Evolutionary conservation across 139 green algal genomes (phyloP).

Genomic region (Chlorella vulgaris): DNA sequence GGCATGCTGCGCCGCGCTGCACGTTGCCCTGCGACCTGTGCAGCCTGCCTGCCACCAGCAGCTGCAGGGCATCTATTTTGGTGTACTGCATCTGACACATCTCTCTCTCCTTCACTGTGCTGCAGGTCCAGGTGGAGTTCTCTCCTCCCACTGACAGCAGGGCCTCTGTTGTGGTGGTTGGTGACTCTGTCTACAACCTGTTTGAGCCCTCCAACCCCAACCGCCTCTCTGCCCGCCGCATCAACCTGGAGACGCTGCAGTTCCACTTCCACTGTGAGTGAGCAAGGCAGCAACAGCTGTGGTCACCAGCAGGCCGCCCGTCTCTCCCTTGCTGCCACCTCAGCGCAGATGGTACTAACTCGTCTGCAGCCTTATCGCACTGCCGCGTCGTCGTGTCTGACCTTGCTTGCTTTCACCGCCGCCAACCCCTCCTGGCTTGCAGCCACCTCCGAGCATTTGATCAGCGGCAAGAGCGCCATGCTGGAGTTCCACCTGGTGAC

Average conservation of each 20-base stretch:
- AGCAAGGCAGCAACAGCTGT: not conserved
- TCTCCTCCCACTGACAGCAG: not conserved
- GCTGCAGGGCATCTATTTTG: too few relatives aligned
- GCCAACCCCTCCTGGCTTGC: not conserved
- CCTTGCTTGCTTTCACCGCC: too few relatives aligned
- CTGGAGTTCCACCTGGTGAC: constrained; percentile 44
- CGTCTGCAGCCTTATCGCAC: too few relatives aligned
- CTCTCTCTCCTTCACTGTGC: not conserved
- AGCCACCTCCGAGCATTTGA: constrained; percentile 15
- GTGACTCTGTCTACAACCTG: not conserved
- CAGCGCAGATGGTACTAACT: too few relatives aligned
- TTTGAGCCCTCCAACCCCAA: not conserved
- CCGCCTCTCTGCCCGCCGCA: not conserved
- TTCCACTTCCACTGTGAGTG: constrained; percentile 44
- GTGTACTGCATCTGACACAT: too few relatives aligned
- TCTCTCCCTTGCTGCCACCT: too few relatives aligned
- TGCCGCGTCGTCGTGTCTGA: too few relatives aligned
- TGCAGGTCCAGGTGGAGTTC: constrained; percentile 30
- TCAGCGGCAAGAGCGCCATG: constrained; percentile 3
- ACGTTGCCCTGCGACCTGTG: not conserved
- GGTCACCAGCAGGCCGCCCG: too few relatives aligned
- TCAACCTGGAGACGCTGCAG: constrained; percentile 22
- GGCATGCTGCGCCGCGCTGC: not conserved
- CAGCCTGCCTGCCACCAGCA: not conserved
- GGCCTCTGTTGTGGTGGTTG: not conserved